Evolutionary conservation across 345 rosid species (phyloP).

Genomic region (Pistacia atlantica): DNA sequence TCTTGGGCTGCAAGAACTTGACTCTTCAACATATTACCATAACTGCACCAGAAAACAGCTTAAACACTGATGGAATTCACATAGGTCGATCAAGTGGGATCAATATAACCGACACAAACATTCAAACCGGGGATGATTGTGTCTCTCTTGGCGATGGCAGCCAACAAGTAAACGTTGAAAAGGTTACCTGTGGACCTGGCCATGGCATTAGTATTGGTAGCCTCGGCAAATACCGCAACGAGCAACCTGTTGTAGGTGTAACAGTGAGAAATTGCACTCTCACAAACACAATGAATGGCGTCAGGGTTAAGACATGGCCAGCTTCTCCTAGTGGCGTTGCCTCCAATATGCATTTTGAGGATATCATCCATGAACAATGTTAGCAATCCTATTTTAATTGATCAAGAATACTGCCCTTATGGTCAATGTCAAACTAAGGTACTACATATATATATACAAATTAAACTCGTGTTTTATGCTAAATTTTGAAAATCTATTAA

Average conservation of each 20-base stretch:
- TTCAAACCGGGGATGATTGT: slow-evolving; percentile 58
- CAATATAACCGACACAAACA: slow-evolving; percentile 22
- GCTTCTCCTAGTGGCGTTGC: slow-evolving; percentile 34
- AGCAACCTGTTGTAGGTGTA: slow-evolving; percentile 49
- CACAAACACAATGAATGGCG: slow-evolving; percentile 46
- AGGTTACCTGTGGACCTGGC: slow-evolving; percentile 57
- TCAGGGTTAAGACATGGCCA: slow-evolving; percentile 67
- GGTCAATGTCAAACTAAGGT: slow-evolving; percentile 43
- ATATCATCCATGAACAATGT: slow-evolving; percentile 54
- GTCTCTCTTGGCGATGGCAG: slow-evolving; percentile 55
- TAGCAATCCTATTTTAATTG: slow-evolving; percentile 47
- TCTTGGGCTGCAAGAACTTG: slow-evolving; percentile 43
- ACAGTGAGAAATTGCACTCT: slow-evolving; percentile 39
- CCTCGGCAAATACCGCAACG: slow-evolving; percentile 49
- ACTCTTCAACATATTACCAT: slow-evolving; percentile 29
- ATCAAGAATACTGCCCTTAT: slow-evolving; percentile 52
- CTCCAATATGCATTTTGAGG: slow-evolving; percentile 45
- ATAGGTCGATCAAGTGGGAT: slow-evolving; percentile 40
- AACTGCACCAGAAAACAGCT: slow-evolving; percentile 44
- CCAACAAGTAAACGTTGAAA: slow-evolving; percentile 26
- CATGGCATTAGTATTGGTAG: slow-evolving; percentile 65
- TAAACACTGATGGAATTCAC: slow-evolving; percentile 65
- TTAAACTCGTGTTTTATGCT: too few relatives aligned
- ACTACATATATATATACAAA: not conserved
- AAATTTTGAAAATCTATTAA: not conserved